phyloP scores from a whole-genome alignment of 2,329 filamentous ascomycete species.

The Fusarium austroafricanum region DNA sequence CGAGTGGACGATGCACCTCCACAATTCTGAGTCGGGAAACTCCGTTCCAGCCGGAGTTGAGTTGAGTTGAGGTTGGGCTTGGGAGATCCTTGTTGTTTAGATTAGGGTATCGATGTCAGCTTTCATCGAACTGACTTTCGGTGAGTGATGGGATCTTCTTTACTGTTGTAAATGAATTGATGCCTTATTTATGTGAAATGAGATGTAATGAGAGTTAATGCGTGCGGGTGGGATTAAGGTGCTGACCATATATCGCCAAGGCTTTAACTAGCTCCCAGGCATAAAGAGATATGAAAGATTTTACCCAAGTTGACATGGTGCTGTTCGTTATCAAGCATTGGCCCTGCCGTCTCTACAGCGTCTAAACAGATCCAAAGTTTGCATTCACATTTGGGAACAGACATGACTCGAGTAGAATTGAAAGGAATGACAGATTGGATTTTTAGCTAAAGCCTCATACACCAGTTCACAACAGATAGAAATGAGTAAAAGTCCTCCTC shows the following conservation, averaged over 20 bases:
- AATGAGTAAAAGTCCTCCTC: too few species aligned
- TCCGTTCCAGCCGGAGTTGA: background rate
- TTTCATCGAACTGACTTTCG: background rate
- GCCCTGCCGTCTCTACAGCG: too few species aligned
- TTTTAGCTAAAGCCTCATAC: background rate
- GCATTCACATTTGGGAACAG: too few species aligned
- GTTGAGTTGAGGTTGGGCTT: background rate
- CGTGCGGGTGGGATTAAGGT: background rate
- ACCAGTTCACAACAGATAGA: too few species aligned
- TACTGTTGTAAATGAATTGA: too few species aligned
- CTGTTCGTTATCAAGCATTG: too few species aligned
- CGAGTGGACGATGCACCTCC: background rate
- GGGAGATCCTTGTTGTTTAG: background rate
- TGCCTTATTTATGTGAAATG: too few species aligned
- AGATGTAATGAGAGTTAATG: background rate
- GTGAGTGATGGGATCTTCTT: background rate
- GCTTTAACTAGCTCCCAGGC: too few species aligned
- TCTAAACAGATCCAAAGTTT: too few species aligned
- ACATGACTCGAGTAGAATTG: background rate
- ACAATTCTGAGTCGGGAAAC: constrained; percentile 17
- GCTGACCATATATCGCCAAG: background rate
- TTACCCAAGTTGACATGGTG: too few species aligned
- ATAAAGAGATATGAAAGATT: too few species aligned
- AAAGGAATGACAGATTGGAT: background rate
- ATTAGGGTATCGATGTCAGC: background rate